Evolutionary conservation across 371 early-diverging fungal species (phyloP).

Genomic region (Mucor saturninus): DNA sequence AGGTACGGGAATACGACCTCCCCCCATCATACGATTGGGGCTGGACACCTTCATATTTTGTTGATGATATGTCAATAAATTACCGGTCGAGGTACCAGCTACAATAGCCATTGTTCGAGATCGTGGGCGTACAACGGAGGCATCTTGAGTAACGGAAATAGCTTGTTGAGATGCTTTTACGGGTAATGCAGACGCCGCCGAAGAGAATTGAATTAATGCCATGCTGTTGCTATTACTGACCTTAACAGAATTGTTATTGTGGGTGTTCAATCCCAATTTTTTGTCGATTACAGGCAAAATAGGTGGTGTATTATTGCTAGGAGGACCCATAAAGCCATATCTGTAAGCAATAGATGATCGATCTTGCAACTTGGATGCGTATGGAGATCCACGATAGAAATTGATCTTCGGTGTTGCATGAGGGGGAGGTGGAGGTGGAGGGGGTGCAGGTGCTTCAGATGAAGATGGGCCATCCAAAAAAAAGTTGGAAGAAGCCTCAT

Average conservation of each 20-base stretch:
- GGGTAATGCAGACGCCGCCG: neutral
- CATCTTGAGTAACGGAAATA: conserved; percentile 4
- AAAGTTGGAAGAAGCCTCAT: conserved; percentile 9
- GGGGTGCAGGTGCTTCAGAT: neutral
- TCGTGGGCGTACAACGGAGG: conserved; percentile 11
- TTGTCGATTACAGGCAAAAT: conserved; percentile 5
- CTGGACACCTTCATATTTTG: neutral
- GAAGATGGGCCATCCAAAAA: conserved; percentile 6
- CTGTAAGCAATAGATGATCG: conserved; percentile 20
- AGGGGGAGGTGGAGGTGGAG: neutral
- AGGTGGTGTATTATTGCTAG: neutral
- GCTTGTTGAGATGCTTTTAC: neutral
- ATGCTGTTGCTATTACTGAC: neutral
- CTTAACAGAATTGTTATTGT: neutral
- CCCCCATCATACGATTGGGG: neutral
- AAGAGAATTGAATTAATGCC: neutral
- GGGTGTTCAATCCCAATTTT: conserved; percentile 4
- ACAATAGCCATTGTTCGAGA: conserved; percentile 25
- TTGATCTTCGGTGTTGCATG: conserved; percentile 10
- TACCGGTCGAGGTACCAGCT: neutral
- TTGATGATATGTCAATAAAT: neutral
- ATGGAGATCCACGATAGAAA: conserved; percentile 29
- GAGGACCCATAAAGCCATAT: conserved; percentile 25
- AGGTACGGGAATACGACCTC: conserved; percentile 18
- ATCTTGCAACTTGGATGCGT: conserved; percentile 20